Evolutionary conservation across 306 rosid species (phyloP).

Genomic region (Cucumis hystrix): DNA sequence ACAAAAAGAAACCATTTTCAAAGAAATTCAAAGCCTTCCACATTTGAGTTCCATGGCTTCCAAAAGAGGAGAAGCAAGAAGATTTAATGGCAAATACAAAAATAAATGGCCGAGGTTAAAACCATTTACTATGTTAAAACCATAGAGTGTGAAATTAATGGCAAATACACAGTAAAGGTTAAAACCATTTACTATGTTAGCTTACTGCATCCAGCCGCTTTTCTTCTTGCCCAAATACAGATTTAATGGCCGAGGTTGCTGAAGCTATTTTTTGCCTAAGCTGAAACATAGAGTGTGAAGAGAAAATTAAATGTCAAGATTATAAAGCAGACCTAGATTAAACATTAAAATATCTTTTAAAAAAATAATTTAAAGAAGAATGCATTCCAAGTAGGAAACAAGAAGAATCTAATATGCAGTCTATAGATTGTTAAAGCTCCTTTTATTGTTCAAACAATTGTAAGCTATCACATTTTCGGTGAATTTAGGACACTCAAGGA

Average conservation of each 20-base stretch:
- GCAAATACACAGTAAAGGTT: too few relatives aligned
- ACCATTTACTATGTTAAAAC: too few relatives aligned
- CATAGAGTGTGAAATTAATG: too few relatives aligned
- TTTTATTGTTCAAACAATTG: not conserved
- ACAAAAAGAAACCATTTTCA: not conserved
- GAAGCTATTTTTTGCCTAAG: slow-evolving; percentile 82
- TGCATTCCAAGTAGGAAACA: not conserved
- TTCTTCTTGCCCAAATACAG: slow-evolving; percentile 77
- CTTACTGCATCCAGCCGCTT: slow-evolving; percentile 46
- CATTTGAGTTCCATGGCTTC: slow-evolving; percentile 33
- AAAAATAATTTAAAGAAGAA: not conserved
- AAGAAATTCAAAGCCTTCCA: too few relatives aligned
- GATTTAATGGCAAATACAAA: too few relatives aligned
- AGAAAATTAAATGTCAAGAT: not conserved
- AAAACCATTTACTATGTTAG: too few relatives aligned
- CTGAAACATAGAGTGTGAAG: slow-evolving; percentile 33
- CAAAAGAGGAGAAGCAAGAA: slow-evolving; percentile 24
- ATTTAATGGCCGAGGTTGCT: slow-evolving; percentile 92
- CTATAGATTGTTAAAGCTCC: not conserved
- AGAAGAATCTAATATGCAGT: not conserved
- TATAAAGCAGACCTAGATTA: not conserved
- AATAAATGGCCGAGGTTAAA: too few relatives aligned
- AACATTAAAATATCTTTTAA: not conserved
- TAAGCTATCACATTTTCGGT: not conserved
- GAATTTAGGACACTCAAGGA: not conserved